A percentile compares a stretch with the other conserved stretches of the same genome.
phyloP scores from a whole-genome alignment of 2,329 filamentous ascomycete species.

The Tolypocladium ovalisporum region DNA sequence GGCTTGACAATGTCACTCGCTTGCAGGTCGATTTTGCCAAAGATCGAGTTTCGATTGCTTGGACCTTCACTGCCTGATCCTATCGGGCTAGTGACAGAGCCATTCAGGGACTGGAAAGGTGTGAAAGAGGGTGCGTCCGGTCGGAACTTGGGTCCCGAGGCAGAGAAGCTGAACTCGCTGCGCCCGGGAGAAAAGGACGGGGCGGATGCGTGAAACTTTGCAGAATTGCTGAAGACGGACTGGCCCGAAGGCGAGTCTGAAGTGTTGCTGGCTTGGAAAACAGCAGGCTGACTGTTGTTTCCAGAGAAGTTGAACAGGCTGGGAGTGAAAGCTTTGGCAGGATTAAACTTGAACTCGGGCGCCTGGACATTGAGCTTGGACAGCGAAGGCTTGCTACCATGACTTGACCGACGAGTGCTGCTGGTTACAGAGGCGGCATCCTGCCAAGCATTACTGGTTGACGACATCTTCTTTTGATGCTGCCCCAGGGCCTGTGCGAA shows the following conservation, averaged over 20 bases:
- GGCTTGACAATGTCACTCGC: slow-evolving; percentile 53
- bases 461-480: slow-evolving; percentile 46
- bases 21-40: slow-evolving; percentile 56
- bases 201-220: slow-evolving; percentile 58
- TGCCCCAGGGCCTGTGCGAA: slow-evolving; percentile 30
- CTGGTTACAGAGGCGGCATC: slow-evolving; percentile 32
- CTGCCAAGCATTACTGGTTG: slow-evolving; percentile 52
- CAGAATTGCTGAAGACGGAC: slow-evolving; percentile 21
- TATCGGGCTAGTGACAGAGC: slow-evolving; percentile 34
- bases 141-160: slow-evolving; percentile 57
- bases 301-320: slow-evolving; percentile 38
- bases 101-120: slow-evolving; percentile 39
- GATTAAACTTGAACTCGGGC: slow-evolving; percentile 76
- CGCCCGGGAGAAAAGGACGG: slow-evolving; percentile 60
- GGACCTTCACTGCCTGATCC: slow-evolving; percentile 32
- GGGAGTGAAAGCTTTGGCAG: slow-evolving; percentile 38
- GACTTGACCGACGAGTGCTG: slow-evolving; percentile 32
- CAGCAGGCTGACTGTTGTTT: slow-evolving; percentile 35
- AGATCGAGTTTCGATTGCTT: slow-evolving; percentile 44
- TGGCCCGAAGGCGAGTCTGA: slow-evolving; percentile 8
- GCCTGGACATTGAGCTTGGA: slow-evolving; percentile 84
- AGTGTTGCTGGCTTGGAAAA: slow-evolving; percentile 27
- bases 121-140: slow-evolving; percentile 70
- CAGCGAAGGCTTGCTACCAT: slow-evolving; percentile 58
- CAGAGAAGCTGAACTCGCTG: slow-evolving; percentile 58